phyloP scores from a whole-genome alignment of 164 flowering plant genomes.

The Chimonanthus praecox region DNA sequence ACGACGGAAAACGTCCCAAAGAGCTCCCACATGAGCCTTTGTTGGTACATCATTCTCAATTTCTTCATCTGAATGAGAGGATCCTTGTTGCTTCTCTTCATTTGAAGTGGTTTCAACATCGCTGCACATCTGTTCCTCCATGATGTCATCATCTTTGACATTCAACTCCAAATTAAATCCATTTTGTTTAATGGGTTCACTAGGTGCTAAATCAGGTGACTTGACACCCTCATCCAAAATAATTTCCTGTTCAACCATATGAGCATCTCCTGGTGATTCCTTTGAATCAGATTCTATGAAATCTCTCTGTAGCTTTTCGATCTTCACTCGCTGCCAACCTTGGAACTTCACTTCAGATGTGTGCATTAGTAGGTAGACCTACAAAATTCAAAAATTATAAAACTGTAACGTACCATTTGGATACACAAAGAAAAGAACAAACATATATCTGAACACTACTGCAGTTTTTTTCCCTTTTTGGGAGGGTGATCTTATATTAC shows the following conservation, averaged over 20 bases:
- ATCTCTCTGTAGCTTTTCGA: slow-evolving; percentile 29
- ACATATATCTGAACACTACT: too few relatives aligned
- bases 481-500: too few relatives aligned
- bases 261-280: slow-evolving; percentile 20
- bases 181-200: slow-evolving; percentile 22
- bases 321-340: slow-evolving; percentile 31
- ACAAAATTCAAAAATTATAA: slow-evolving; percentile 1
- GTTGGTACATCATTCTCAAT: slow-evolving; percentile 13
- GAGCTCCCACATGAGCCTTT: slow-evolving; percentile 43
- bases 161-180: slow-evolving; percentile 20
- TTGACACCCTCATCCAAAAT: slow-evolving; percentile 21
- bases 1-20: slow-evolving; percentile 85
- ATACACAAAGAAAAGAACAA: too few relatives aligned
- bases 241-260: slow-evolving; percentile 3
- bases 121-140: slow-evolving; percentile 27
- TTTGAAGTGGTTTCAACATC: slow-evolving; percentile 16
- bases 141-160: slow-evolving; percentile 25
- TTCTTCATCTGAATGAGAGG: slow-evolving; percentile 18
- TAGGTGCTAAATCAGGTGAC: slow-evolving; percentile 29
- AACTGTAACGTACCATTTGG: slow-evolving; percentile 1
- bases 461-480: too few relatives aligned
- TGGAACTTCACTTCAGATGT: slow-evolving; percentile 46
- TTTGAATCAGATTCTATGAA: slow-evolving; percentile 26
- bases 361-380: slow-evolving; percentile 88
- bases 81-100: slow-evolving; percentile 25